These are phyloP conservation scores for Mortierella sp. DNA, from an alignment of 371 early-diverging fungal species.

Conservation along the genomic window DNA sequence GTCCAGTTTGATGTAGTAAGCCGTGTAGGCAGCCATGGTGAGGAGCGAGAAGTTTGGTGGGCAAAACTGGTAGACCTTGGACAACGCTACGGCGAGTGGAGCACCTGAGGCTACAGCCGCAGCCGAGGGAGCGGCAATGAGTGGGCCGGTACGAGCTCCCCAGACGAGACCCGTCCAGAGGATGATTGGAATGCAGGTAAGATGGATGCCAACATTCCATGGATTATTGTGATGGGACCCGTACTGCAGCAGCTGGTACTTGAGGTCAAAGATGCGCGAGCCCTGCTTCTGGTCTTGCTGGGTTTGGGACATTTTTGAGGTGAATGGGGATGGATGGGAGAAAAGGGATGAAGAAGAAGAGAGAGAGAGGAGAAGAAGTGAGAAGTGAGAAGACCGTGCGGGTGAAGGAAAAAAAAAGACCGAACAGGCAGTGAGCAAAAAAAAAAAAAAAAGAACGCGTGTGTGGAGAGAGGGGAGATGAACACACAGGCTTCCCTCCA, in stretches of 20 bases:
- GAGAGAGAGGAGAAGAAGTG: neutral
- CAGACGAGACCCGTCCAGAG: conserved; percentile 83
- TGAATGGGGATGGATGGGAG: neutral
- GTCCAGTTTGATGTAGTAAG: conserved; percentile 86
- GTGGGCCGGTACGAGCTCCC: conserved; percentile 65
- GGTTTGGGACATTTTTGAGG: neutral
- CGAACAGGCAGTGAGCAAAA: too few relatives aligned
- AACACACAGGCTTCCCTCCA: too few relatives aligned
- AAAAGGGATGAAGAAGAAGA: neutral
- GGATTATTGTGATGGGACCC: conserved; percentile 83
- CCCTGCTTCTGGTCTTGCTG: conserved; percentile 10
- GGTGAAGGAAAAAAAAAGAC: too few relatives aligned
- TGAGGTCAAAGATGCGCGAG: conserved; percentile 68
- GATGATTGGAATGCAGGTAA: conserved; percentile 92
- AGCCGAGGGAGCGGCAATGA: conserved; percentile 50
- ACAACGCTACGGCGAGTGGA: conserved; percentile 28
- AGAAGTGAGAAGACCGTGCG: neutral
- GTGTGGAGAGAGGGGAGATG: too few relatives aligned
- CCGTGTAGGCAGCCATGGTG: conserved; percentile 61
- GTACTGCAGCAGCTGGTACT: conserved; percentile 80
- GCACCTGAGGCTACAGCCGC: conserved; percentile 34
- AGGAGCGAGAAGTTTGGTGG: conserved; percentile 71
- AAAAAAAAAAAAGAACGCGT: too few relatives aligned
- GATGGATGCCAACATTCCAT: conserved; percentile 86
- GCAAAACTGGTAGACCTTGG: conserved; percentile 39